A percentile compares a stretch with the other conserved stretches of the same genome.
These are phyloP conservation scores for Ormosia emarginata DNA, from an alignment of 306 rosid genomes.

Conservation along the genomic window DNA sequence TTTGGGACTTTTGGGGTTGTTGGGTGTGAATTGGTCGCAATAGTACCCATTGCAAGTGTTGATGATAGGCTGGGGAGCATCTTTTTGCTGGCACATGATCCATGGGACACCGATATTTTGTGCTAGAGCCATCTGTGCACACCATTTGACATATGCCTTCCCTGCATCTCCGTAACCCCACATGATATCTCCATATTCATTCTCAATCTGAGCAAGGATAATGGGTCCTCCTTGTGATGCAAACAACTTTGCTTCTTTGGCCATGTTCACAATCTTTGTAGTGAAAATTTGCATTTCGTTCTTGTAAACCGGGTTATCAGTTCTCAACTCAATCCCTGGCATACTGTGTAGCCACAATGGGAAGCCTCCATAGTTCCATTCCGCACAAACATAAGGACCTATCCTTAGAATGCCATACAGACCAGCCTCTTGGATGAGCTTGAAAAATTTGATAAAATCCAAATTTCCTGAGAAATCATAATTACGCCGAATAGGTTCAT, in stretches of 20 bases:
- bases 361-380: constrained; percentile 39
- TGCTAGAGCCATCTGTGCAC: constrained; percentile 15
- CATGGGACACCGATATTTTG: constrained; percentile 23
- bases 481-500: neutral
- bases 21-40: constrained; percentile 21
- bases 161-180: constrained; percentile 16
- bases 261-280: constrained; percentile 8
- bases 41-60: constrained; percentile 36
- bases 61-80: constrained; percentile 26
- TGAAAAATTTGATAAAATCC: constrained; percentile 25
- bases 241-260: constrained; percentile 25
- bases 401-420: constrained; percentile 18
- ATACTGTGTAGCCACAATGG: constrained; percentile 30
- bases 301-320: constrained; percentile 14
- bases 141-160: constrained; percentile 19
- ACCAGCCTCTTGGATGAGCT: constrained; percentile 14
- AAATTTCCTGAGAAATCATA: constrained; percentile 28
- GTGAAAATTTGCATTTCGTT: constrained; percentile 29
- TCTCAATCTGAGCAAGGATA: constrained; percentile 37
- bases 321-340: constrained; percentile 12
- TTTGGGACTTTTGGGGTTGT: constrained; percentile 28
- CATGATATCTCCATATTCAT: constrained; percentile 30
- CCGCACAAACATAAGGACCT: constrained; percentile 33
- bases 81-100: constrained; percentile 27
- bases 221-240: constrained; percentile 31